Percentiles rank a stretch among this genome's conserved stretches.
phyloP scores from a whole-genome alignment of 2,329 filamentous ascomycete species.

The Colletotrichum acutatum region DNA sequence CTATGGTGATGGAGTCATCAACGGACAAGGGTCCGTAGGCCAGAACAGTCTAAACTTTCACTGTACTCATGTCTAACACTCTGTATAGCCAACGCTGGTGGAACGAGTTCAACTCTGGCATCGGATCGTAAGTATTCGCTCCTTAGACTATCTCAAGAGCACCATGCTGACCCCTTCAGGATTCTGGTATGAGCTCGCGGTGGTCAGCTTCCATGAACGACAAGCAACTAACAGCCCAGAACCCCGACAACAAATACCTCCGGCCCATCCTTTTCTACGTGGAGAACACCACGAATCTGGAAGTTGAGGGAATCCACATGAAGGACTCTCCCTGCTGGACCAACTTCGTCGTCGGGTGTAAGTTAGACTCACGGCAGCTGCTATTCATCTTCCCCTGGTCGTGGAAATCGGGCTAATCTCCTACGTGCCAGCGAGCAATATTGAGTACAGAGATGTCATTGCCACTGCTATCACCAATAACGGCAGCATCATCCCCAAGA shows the following conservation, averaged over 20 bases:
- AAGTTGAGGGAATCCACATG: slow-evolving; percentile 67
- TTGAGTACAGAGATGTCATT: slow-evolving; percentile 63
- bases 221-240: slow-evolving; percentile 47
- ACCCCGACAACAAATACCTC: slow-evolving; percentile 65
- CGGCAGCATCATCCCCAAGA: slow-evolving; percentile 60
- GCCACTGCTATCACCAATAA: slow-evolving; percentile 64
- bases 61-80: not conserved
- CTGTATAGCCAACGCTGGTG: slow-evolving; percentile 50
- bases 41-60: too few species aligned
- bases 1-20: slow-evolving; percentile 66
- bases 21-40: slow-evolving; percentile 58
- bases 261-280: slow-evolving; percentile 71
- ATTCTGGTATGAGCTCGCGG: slow-evolving; percentile 46
- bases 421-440: slow-evolving; percentile 50
- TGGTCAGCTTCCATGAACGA: not conserved
- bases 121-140: slow-evolving; percentile 35
- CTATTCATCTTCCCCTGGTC: not conserved
- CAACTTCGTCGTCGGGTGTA: slow-evolving; percentile 67
- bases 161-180: slow-evolving; percentile 3
- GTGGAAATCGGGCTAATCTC: not conserved
- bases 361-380: not conserved
- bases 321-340: slow-evolving; percentile 73
- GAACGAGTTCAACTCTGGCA: slow-evolving; percentile 51
- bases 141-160: not conserved
- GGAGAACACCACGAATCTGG: slow-evolving; percentile 69